Evolutionary conservation across 2,329 filamentous ascomycete species (phyloP).

Genomic region (Chaetothyriales sp.): DNA sequence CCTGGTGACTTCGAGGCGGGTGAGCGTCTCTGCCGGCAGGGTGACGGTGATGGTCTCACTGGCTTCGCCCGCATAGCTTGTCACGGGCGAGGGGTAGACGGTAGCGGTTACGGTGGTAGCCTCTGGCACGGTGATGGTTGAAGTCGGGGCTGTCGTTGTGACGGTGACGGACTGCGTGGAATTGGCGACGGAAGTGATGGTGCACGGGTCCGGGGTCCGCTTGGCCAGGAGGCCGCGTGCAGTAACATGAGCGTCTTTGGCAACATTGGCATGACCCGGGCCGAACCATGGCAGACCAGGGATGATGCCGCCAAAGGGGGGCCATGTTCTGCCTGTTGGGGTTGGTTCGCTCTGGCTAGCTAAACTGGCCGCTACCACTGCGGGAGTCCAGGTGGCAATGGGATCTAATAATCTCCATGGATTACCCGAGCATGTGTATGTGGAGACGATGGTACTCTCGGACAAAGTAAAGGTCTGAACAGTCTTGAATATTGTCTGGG

Average conservation of each 20-base stretch:
- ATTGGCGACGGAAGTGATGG: slow-evolving; percentile 9
- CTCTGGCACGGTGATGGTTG: slow-evolving; percentile 7
- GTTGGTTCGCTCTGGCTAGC: slow-evolving; percentile 1
- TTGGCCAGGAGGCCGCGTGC: not conserved
- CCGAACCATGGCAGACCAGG: not conserved
- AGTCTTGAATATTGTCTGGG: slow-evolving; percentile 7
- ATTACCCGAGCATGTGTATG: slow-evolving; percentile 4
- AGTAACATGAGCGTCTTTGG: not conserved
- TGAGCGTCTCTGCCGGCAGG: slow-evolving; percentile 6
- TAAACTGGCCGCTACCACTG: slow-evolving; percentile 1
- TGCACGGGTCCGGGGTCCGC: slow-evolving; percentile 9
- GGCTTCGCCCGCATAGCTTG: slow-evolving; percentile 9
- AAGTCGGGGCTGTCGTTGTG: slow-evolving; percentile 9
- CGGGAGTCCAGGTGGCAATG: slow-evolving; percentile 10
- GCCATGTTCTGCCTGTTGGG: not conserved
- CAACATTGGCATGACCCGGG: not conserved
- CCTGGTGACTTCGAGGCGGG: not conserved
- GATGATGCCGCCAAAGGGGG: not conserved
- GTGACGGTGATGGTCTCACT: slow-evolving; percentile 11
- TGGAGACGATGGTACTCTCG: slow-evolving; percentile 9
- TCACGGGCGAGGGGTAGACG: slow-evolving; percentile 11
- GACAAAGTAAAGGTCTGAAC: slow-evolving; percentile 7
- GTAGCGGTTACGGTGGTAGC: not conserved
- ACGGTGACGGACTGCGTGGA: slow-evolving; percentile 4
- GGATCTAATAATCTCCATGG: slow-evolving; percentile 7